These are phyloP conservation scores for Botrytis squamosa DNA, from an alignment of 2,329 filamentous ascomycete genomes.

Conservation along the genomic window DNA sequence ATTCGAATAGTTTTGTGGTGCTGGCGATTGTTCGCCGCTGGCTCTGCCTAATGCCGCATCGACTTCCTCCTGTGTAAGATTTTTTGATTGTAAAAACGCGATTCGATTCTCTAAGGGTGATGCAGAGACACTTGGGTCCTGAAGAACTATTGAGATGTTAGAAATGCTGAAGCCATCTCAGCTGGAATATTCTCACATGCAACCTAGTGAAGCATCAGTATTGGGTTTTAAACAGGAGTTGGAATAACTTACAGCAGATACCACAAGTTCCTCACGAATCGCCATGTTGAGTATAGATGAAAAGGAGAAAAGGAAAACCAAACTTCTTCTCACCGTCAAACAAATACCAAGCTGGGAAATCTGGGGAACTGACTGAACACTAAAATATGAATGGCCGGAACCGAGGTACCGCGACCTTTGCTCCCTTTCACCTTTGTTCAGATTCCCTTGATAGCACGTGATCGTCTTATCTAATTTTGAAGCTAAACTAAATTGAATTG, in stretches of 20 bases:
- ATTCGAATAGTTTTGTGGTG: conserved; percentile 42
- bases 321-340: conserved; percentile 12
- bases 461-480: background rate
- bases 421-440: background rate
- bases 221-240: conserved; percentile 25
- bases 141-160: conserved; percentile 63
- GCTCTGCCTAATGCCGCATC: conserved; percentile 77
- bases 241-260: conserved; percentile 66
- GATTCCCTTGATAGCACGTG: background rate
- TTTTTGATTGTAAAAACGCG: conserved; percentile 93
- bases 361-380: conserved; percentile 18
- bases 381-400: conserved; percentile 27
- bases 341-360: conserved; percentile 3
- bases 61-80: conserved; percentile 94
- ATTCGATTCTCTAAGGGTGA: conserved; percentile 92
- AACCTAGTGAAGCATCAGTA: conserved; percentile 35
- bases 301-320: background rate
- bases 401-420: conserved; percentile 24
- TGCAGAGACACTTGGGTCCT: conserved; percentile 86
- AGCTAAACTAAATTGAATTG: conserved; percentile 14
- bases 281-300: conserved; percentile 53
- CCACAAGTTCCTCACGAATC: conserved; percentile 90
- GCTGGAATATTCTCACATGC: conserved; percentile 36
- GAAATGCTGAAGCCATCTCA: conserved; percentile 19
- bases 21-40: conserved; percentile 53